Percentiles rank a stretch among this genome's conserved stretches.
Conservation (phyloP, 805 yeast genomes). For the Zygosaccharomyces siamensis region DNA sequence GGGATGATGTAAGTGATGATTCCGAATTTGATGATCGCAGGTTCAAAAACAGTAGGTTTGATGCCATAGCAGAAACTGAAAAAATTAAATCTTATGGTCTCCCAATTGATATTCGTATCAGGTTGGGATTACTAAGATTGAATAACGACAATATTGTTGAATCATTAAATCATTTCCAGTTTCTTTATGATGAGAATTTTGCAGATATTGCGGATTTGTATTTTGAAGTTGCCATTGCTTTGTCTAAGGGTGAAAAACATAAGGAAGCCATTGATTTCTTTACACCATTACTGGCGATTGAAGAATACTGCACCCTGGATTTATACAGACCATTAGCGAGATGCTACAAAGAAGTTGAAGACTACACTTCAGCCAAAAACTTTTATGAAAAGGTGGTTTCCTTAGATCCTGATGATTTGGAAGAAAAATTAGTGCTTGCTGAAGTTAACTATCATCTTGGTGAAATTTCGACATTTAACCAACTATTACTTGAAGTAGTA, state of each 20-base stretch:
- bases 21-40: conserved; percentile 79
- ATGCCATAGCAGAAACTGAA: conserved; percentile 35
- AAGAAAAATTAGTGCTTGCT: conserved; percentile 70
- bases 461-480: conserved; percentile 52
- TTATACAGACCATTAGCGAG: conserved; percentile 55
- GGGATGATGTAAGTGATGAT: conserved; percentile 54
- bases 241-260: conserved; percentile 63
- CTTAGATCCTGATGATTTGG: conserved; percentile 60
- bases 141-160: conserved; percentile 60
- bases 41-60: conserved; percentile 42
- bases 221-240: conserved; percentile 67
- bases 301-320: conserved; percentile 48
- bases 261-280: conserved; percentile 73
- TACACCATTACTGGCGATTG: conserved; percentile 50
- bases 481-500: conserved; percentile 50
- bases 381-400: conserved; percentile 52
- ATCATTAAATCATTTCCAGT: conserved; percentile 64
- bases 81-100: conserved; percentile 44
- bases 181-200: conserved; percentile 52
- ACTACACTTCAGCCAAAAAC: conserved; percentile 57
- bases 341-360: conserved; percentile 70
- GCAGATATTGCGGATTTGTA: conserved; percentile 67
- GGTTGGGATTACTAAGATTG: conserved; percentile 71
- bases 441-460: conserved; percentile 72
- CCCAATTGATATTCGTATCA: conserved; percentile 84